phyloP scores from a whole-genome alignment of 2,329 filamentous ascomycete species.

The Fusarium floridanum region DNA sequence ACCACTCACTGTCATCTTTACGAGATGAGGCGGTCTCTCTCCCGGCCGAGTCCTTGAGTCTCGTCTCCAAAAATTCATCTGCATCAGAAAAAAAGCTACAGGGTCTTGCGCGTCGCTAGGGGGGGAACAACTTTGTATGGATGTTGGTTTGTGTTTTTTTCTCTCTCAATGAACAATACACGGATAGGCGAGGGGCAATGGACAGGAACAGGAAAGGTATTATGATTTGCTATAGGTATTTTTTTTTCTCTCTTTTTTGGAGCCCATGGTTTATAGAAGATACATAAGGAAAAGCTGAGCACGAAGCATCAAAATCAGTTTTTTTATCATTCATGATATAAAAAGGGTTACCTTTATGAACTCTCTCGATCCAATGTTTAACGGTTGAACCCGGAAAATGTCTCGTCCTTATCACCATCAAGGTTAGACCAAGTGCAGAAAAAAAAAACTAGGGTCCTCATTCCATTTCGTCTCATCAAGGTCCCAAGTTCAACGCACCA shows the following conservation, averaged over 20 bases:
- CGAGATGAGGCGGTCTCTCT: background rate
- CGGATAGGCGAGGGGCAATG: conserved; percentile 16
- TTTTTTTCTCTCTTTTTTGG: background rate
- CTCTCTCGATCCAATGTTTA: background rate
- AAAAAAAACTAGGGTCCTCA: background rate
- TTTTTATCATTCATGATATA: background rate
- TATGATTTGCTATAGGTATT: conserved; percentile 32
- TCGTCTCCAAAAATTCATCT: background rate
- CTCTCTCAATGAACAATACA: conserved; percentile 24
- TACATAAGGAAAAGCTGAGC: background rate
- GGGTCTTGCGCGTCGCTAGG: background rate
- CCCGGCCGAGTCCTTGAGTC: background rate
- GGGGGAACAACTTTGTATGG: conserved; percentile 1
- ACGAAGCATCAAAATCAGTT: background rate
- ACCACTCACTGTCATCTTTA: background rate
- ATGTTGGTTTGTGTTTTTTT: conserved; percentile 1
- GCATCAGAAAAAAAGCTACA: background rate
- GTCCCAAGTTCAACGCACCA: background rate
- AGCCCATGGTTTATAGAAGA: background rate
- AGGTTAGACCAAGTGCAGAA: background rate
- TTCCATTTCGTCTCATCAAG: background rate
- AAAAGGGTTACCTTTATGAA: background rate
- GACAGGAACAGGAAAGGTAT: background rate
- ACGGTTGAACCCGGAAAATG: background rate
- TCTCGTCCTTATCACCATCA: background rate